Percentiles rank a stretch among this genome's conserved stretches.
These are phyloP conservation scores for Chaetothyriales sp. DNA, from an alignment of 2,329 filamentous ascomycete species.

Conservation along the genomic window DNA sequence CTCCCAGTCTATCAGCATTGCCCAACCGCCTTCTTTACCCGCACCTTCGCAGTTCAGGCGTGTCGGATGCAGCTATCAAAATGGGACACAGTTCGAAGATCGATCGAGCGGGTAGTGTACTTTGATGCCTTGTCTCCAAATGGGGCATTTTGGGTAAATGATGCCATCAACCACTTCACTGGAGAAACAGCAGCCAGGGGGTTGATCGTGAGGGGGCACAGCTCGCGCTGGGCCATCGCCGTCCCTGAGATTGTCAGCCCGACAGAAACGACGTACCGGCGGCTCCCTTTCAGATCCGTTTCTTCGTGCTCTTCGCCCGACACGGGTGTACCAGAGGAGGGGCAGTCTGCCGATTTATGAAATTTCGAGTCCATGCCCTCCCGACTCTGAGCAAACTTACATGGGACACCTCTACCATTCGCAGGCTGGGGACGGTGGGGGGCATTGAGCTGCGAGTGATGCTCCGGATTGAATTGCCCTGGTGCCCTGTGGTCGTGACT, in stretches of 20 bases:
- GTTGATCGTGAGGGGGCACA: not conserved
- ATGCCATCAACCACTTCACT: not conserved
- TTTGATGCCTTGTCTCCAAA: not conserved
- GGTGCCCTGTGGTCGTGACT: not conserved
- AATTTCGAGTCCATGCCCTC: too few species aligned
- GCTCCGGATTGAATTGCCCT: not conserved
- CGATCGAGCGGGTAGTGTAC: not conserved
- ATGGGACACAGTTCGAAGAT: not conserved
- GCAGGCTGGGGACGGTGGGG: not conserved
- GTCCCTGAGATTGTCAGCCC: not conserved
- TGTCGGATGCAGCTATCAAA: not conserved
- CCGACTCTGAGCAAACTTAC: too few species aligned
- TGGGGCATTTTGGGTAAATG: not conserved
- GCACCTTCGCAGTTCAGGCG: not conserved
- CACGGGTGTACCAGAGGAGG: not conserved
- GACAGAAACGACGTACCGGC: not conserved
- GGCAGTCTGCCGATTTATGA: too few species aligned
- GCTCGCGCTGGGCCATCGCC: not conserved
- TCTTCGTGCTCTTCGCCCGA: not conserved
- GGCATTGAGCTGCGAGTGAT: not conserved
- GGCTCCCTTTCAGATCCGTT: not conserved
- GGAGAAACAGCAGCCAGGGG: not conserved
- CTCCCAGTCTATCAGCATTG: not conserved
- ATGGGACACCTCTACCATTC: not conserved
- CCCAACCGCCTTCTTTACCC: not conserved